These are phyloP conservation scores for Fusarium sp. DNA, from an alignment of 2,329 filamentous ascomycete genomes.

Conservation along the genomic window DNA sequence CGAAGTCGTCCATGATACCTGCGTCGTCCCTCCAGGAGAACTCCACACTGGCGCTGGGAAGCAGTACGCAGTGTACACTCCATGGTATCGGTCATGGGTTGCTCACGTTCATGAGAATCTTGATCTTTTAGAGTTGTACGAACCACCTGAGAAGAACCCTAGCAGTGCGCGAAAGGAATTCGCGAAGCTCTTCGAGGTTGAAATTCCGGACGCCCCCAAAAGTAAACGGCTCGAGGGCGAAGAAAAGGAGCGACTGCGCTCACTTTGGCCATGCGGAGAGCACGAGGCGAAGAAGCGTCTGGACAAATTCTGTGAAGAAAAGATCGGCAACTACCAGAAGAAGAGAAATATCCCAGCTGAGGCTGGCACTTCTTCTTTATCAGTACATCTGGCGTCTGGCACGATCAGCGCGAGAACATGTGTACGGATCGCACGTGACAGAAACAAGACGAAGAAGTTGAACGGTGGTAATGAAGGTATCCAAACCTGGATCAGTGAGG, in stretches of 20 bases:
- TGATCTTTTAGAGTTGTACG: conserved; percentile 70
- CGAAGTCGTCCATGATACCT: conserved; percentile 81
- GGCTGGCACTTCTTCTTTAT: conserved; percentile 72
- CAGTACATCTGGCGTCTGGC: conserved; percentile 76
- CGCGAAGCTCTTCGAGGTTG: conserved; percentile 64
- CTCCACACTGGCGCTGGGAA: conserved; percentile 74
- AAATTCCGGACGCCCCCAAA: conserved; percentile 69
- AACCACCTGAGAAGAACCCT: conserved; percentile 54
- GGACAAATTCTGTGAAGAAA: conserved; percentile 72
- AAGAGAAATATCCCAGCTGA: conserved; percentile 72
- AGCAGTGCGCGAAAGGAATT: conserved; percentile 54
- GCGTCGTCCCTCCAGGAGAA: conserved; percentile 79
- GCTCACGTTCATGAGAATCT: conserved; percentile 75
- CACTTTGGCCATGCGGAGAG: conserved; percentile 80
- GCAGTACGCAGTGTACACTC: conserved; percentile 85
- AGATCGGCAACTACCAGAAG: conserved; percentile 68
- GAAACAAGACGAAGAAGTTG: conserved; percentile 71
- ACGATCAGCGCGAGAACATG: conserved; percentile 74
- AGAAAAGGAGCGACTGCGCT: conserved; percentile 64
- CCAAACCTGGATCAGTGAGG: conserved; percentile 79
- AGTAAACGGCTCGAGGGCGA: conserved; percentile 69
- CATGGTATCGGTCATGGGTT: conserved; percentile 84
- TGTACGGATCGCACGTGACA: conserved; percentile 68
- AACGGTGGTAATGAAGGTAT: conserved; percentile 74
- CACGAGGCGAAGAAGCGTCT: conserved; percentile 73